These are phyloP conservation scores for Erythrophleum fordii DNA, from an alignment of 306 rosid species.

Conservation along the genomic window DNA sequence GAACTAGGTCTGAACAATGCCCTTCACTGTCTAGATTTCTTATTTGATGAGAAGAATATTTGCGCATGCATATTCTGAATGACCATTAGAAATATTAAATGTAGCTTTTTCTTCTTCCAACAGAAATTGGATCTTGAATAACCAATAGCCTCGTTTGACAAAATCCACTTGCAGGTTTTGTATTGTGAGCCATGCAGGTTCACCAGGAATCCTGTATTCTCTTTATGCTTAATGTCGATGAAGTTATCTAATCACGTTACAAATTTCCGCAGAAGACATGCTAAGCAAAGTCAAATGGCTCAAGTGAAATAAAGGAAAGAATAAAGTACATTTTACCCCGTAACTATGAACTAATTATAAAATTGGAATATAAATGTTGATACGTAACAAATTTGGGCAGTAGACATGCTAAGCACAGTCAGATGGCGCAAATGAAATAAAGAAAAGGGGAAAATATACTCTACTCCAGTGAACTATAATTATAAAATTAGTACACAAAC, in stretches of 20 bases:
- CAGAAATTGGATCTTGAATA: background rate
- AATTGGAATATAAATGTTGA: background rate
- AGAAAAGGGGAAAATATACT: background rate
- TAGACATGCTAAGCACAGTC: background rate
- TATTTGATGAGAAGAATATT: background rate
- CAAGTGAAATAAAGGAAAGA: background rate
- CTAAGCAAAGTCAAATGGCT: background rate
- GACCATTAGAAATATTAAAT: background rate
- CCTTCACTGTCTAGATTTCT: background rate
- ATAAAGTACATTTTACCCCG: background rate
- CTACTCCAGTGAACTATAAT: too few relatives aligned
- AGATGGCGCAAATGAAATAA: background rate
- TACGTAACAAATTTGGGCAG: background rate
- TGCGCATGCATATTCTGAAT: background rate
- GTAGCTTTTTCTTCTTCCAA: background rate
- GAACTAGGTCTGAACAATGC: background rate
- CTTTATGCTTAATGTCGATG: background rate
- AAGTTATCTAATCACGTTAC: background rate
- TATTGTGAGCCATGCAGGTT: background rate
- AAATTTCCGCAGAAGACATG: background rate
- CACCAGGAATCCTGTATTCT: background rate
- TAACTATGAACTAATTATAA: background rate
- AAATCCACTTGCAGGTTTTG: background rate
- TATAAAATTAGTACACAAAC: too few relatives aligned
- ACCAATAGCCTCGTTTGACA: background rate